Base-by-base conservation (phyloP, 176 grass and related monocot species). In the Raddia distichophylla region DNA sequence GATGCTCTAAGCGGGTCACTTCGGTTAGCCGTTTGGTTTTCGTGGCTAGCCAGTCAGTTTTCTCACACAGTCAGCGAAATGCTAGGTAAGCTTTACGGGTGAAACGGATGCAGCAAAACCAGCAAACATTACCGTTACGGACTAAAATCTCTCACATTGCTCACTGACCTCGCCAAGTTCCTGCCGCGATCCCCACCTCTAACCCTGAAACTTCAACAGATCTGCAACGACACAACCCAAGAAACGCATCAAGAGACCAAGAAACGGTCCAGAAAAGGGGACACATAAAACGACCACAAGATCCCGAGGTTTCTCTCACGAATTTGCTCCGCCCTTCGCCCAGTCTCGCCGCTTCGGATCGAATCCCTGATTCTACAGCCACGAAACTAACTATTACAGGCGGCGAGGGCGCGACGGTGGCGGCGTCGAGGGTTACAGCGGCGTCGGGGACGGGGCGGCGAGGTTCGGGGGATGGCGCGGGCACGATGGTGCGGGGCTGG, bases 261-360 rank as follows among this genome's bases (percentile, higher is more conserved):
- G 79, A 47, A 60, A 71, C 43, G 67, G 22, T 10, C 51, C 7
- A 12, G 11, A 40, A 82, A 51, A 19, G 56, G 0, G 56, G 17
- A 16, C 10, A 7, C 71, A 58, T 3, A 34, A 63, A 63, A 72
- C 6, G 8, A 32, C 20, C 42, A 49, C 4, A 14, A 60, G 69
- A 74, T 57, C 64, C 2, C 2, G 18, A 77, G 59, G 73, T 58
- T 72, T 45, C 14, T 15, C 77, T 82, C 83, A 77, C 83, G 22
- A 27, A 71, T 77, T 85, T 71, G 64, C 42, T 72, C 64, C 4
- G 17, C 2, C 10, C 27, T 62, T 44, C 27, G 11, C 64, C 64
- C 18, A 47, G 57, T 59, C 82, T 27, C 3, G 57, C 78, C 67
- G 65, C 57, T 46, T 15, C 63, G 11, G 27, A 27, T 27, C 27